Evolutionary conservation across 257 asterid species (phyloP), one percentile per base, ranked within the genome.

Genomic region (Nicotiana tabacum): DNA sequence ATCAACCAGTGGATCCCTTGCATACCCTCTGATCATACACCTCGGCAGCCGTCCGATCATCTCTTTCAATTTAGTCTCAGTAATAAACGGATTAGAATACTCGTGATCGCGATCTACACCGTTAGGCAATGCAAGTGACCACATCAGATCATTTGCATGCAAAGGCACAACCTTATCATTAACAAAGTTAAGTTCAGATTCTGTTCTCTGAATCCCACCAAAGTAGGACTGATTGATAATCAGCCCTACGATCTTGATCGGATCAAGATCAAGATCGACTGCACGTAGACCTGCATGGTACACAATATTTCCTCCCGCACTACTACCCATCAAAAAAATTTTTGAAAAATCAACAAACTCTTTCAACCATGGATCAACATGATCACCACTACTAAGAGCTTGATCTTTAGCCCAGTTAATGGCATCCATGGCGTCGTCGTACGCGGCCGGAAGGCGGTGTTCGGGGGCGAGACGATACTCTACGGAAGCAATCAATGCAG

Each of bases 361-460:
- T 0, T 37, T 15, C 13, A 91, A 15, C 98, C 98, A 93, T 2
- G 95, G 89, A 53, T 93, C 95, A 46, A 66, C 15, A 32, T 18
- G 30, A 4, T 43, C 64, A 11, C 37, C 39, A 7, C 24, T 60
- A 9, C 76, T 60, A 2, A 62, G 4, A 0, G 91, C 91, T 67
- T 91, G 91, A 27, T 66, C 82, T 18, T 83, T 84, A 1, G 68
- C 88, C 97, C 98, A 93, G 6, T 0, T 2, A 17, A 92, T 53
- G 6, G 98, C 92, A 48, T 93, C 98, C 78, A 83, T 65, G 3
- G 94, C 98, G 78, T 93, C 98, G 6, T 92, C 93, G 78, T 92
- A 92, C 10, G 98, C 97, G 5, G 98, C 95, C 0, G 98, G 95
- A 78, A 93, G 96, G 66, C 94, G 94, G 85, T 93, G 84, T 33